Evolutionary conservation across 2,329 filamentous ascomycete genomes (phyloP), one percentile per base, ranked within the genome.

Genomic region (Calonectria honghensis): DNA sequence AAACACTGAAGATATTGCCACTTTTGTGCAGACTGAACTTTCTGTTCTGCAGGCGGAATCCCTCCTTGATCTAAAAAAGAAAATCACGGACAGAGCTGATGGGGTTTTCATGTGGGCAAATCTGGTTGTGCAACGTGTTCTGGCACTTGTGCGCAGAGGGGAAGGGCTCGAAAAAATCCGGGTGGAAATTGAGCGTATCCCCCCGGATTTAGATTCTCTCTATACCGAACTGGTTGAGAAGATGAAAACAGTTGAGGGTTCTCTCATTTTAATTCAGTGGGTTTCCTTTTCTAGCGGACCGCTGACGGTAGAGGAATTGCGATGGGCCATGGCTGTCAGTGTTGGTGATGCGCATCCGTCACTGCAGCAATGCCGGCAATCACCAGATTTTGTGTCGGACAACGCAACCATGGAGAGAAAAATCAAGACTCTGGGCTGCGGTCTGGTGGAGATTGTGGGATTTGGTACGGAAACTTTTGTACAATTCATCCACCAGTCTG

Each of bases 21-120:
- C 72, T 0, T 86, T 77, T 63, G 82, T 86, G 1, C n/a, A 78
- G 9, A 31, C 11, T 11, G 66, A 77, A 32, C 68, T 85, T 16
- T 75, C 64, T 29, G 13, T 18, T 37, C 32, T 16, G 1, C 5
- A n/a, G 7, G 9, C 72, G 32, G 6, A 31, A 27, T 24, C 57
- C 20, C 16, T 69, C 9, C 20, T 27, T 20, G 27, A 39, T 14
- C 71, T 81, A 51, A 39, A 65, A 11, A 31, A 73, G 4, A 20
- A 77, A 0, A 83, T 86, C 29, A 78, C 71, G 3, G 4, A 70
- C 4, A 79, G 79, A 16, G 81, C 85, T 1, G 20, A 65, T 0
- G 84, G 85, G 2, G 73, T 86, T 6, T 86, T 86, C 59, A 74
- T 85, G 31, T 86, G 85, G 85, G 84, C 83, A 0, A 64, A 35